Evolutionary conservation across 495 filamentous ascomycete species (phyloP), one percentile per base, ranked within the genome.

Genomic region (Penicillium subrubescens): DNA sequence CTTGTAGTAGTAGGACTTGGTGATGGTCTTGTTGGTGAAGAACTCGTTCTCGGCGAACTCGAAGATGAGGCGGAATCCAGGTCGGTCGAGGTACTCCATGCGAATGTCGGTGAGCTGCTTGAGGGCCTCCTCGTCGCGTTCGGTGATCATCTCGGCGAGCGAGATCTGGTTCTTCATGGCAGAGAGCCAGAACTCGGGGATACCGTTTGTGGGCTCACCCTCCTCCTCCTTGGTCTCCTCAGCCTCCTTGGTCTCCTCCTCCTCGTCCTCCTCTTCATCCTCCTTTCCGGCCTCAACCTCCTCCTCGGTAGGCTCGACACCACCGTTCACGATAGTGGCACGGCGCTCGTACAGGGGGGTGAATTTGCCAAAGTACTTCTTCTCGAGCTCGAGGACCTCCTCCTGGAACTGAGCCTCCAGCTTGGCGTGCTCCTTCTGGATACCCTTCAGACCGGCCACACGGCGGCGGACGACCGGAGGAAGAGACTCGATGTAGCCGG

Each of bases 161-260:
- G 93, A 94, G 72, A 94, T 86, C 74, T 97, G 92, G 82, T 98
- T 99, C 85, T 99, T 99, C 95, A 99, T 98, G 65, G 96, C 93
- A 63, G 94, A 97, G 31, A 99, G 84, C 96, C 96, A 99, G 84
- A 99, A 99, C 78, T 99, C 96, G 37, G 96, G 96, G 65, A 98
- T 97, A 70, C 94, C 94, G 65, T 82, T 80, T 51, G 86, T 82
- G 59, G 86, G 75, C 31, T 80, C 71, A n/a, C 70, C 71, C 54
- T 79, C 78, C 19, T 79, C 76, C 53, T 80, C 71, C 65, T 87
- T 80, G 58, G 87, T 80, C 65, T 85, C 68, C 54, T 79, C 74
- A 43, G 71, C 68, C 29, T 75, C 75, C 62, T 79, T 76, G 41
- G 83, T 82, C 69, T 85, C 84, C 27, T 86, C 81, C 10, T 86